phyloP scores from a whole-genome alignment of 495 filamentous ascomycete genomes.

The Daldinia concentrica region DNA sequence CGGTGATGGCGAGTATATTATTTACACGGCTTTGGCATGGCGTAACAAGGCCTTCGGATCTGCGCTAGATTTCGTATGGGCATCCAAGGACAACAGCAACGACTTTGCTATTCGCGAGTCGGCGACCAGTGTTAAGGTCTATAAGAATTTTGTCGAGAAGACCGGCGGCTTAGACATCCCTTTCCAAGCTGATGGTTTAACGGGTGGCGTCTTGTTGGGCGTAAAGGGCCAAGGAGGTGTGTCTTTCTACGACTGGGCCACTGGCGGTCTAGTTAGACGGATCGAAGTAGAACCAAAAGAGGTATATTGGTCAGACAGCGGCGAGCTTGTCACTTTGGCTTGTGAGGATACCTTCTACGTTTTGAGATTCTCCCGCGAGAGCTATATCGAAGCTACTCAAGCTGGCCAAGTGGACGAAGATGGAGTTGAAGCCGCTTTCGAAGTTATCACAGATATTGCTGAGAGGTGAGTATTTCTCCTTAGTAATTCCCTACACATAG shows the following conservation, averaged over 20 bases:
- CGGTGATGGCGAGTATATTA: conserved; percentile 95
- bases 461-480: conserved; percentile 67
- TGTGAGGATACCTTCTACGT: conserved; percentile 98
- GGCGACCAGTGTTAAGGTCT: conserved; percentile 90
- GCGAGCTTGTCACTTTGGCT: conserved; percentile 90
- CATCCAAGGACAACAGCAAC: conserved; percentile 96
- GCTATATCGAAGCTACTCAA: conserved; percentile 82
- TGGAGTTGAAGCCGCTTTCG: conserved; percentile 96
- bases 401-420: conserved; percentile 88
- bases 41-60: conserved; percentile 97
- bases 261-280: conserved; percentile 84
- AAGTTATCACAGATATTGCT: conserved; percentile 92
- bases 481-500: background rate
- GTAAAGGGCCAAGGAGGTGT: conserved; percentile 95
- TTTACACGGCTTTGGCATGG: conserved; percentile 97
- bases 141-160: conserved; percentile 97
- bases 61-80: conserved; percentile 97
- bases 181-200: conserved; percentile 92
- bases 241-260: conserved; percentile 96
- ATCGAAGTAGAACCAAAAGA: conserved; percentile 95
- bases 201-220: conserved; percentile 89
- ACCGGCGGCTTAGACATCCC: conserved; percentile 89
- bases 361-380: conserved; percentile 86
- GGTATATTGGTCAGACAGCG: conserved; percentile 97
- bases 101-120: conserved; percentile 98